Evolutionary conservation across 768 basidiomycete genomes (phyloP).

Genomic region (Suillus sp.): DNA sequence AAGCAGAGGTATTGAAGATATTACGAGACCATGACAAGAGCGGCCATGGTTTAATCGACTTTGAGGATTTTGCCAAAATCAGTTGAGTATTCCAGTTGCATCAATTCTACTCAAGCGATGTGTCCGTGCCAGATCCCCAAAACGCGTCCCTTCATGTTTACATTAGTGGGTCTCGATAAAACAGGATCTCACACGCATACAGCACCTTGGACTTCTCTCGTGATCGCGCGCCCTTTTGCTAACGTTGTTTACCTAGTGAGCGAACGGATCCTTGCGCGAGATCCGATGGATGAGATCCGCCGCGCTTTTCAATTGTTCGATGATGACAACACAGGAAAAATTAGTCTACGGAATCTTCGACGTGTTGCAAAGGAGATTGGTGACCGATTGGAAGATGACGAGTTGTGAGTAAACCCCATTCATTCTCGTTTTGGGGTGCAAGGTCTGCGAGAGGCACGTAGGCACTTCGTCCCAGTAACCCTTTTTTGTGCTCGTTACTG

Average conservation of each 20-base stretch:
- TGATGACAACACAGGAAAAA: constrained; percentile 94
- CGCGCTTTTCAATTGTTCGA: constrained; percentile 97
- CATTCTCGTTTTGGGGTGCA: constrained; percentile 20
- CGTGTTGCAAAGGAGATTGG: constrained; percentile 97
- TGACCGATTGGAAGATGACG: constrained; percentile 92
- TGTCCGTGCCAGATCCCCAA: background rate
- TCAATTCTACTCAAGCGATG: background rate
- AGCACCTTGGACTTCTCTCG: constrained; percentile 1
- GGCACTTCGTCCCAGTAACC: constrained; percentile 30
- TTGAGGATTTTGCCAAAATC: constrained; percentile 91
- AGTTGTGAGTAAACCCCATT: constrained; percentile 67
- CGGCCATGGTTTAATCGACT: constrained; percentile 83
- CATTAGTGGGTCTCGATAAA: background rate
- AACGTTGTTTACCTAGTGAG: constrained; percentile 65
- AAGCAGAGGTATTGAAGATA: constrained; percentile 95
- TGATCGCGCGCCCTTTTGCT: constrained; percentile 15
- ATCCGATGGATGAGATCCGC: constrained; percentile 95
- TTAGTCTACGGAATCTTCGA: constrained; percentile 85
- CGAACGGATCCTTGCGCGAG: constrained; percentile 88
- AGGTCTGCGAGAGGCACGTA: constrained; percentile 22
- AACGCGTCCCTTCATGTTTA: constrained; percentile 1
- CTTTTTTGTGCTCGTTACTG: constrained; percentile 29
- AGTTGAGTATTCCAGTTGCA: constrained; percentile 54
- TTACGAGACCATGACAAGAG: constrained; percentile 89
- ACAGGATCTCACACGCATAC: background rate